Conservation (phyloP, 371 early-diverging fungal genomes). For the Nematocida sp. region DNA sequence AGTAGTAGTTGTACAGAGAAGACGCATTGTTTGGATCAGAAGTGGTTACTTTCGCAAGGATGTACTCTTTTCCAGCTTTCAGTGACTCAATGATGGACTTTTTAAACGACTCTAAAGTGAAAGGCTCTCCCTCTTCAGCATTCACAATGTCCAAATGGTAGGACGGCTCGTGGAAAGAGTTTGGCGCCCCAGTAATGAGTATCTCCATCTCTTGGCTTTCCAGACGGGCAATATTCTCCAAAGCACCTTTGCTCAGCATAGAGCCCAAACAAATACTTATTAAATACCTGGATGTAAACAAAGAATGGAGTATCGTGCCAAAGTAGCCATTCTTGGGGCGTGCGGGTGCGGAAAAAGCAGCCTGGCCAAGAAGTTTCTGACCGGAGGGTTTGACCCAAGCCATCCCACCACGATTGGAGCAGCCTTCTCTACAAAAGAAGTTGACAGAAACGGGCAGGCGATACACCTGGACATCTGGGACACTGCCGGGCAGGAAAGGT, state of each 20-base stretch:
- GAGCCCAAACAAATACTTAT: slow-evolving; percentile 42
- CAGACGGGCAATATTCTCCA: slow-evolving; percentile 43
- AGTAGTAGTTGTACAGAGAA: slow-evolving; percentile 68
- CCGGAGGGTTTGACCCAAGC: slow-evolving; percentile 86
- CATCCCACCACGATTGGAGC: slow-evolving; percentile 99
- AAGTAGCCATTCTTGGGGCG: slow-evolving; percentile 64
- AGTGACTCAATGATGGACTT: slow-evolving; percentile 67
- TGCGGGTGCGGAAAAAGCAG: slow-evolving; percentile 65
- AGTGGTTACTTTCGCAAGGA: slow-evolving; percentile 72
- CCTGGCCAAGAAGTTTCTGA: slow-evolving; percentile 73
- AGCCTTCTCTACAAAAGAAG: slow-evolving; percentile 91
- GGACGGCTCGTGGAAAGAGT: slow-evolving; percentile 46
- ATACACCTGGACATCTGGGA: slow-evolving; percentile 82
- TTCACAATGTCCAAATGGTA: slow-evolving; percentile 65
- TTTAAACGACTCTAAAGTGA: slow-evolving; percentile 72
- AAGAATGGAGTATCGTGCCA: slow-evolving; percentile 60
- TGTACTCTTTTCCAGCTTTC: slow-evolving; percentile 69
- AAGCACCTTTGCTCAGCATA: slow-evolving; percentile 32
- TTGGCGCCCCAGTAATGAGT: slow-evolving; percentile 62
- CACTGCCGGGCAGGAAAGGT: slow-evolving; percentile 84
- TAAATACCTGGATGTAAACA: slow-evolving; percentile 42
- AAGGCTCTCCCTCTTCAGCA: slow-evolving; percentile 70
- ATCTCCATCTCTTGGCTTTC: slow-evolving; percentile 54
- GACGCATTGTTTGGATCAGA: slow-evolving; percentile 68
- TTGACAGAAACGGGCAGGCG: slow-evolving; percentile 72